phyloP scores from a whole-genome alignment of 306 rosid genomes.

The Prunus davidiana region DNA sequence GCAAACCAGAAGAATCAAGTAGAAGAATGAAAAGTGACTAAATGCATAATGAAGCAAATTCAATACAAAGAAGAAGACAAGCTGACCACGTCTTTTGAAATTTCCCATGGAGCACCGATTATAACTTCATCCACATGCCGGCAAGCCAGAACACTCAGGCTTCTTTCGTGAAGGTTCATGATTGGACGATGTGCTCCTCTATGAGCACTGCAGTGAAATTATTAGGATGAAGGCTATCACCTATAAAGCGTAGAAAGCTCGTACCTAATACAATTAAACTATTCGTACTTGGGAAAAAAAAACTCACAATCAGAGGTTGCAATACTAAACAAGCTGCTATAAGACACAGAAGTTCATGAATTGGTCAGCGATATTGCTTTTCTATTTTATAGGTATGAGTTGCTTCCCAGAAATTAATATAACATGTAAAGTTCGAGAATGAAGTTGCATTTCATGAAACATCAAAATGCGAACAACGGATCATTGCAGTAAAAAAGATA shows the following conservation, averaged over 20 bases:
- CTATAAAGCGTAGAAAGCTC: neutral
- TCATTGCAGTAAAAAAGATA: no score
- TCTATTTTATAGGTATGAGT: neutral
- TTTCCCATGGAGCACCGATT: constrained; percentile 97
- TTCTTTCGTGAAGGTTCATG: constrained; percentile 98
- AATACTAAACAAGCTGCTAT: neutral
- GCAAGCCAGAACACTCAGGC: constrained; percentile 94
- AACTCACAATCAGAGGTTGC: neutral
- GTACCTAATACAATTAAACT: neutral
- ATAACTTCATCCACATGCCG: constrained; percentile 98
- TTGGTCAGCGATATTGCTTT: neutral
- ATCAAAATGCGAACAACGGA: neutral
- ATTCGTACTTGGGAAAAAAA: neutral
- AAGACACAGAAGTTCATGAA: neutral
- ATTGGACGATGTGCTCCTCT: constrained; percentile 97
- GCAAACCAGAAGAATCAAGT: constrained; percentile 3
- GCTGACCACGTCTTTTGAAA: constrained; percentile 85
- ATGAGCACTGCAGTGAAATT: constrained; percentile 49
- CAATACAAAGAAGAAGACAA: constrained; percentile 4
- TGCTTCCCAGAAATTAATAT: neutral
- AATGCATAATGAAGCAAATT: constrained; percentile 5
- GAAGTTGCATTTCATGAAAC: neutral
- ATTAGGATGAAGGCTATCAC: neutral
- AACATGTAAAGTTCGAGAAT: neutral
- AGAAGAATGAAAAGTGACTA: constrained; percentile 14